phyloP scores from a whole-genome alignment of 805 yeast species.

The Komagataella ulmi region DNA sequence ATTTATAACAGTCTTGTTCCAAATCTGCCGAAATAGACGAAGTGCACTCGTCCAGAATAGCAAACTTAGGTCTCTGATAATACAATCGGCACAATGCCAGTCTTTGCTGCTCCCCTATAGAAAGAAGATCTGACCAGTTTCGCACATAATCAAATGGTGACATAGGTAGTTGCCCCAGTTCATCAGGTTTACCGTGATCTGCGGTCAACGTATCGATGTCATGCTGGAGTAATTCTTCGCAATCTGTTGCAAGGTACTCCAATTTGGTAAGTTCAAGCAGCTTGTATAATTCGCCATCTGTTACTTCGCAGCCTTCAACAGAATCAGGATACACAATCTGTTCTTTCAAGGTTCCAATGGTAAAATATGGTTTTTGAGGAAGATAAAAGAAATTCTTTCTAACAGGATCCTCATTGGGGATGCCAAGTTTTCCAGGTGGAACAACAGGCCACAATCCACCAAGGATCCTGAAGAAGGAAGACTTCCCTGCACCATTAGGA shows the following conservation, averaged over 20 bases:
- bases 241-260: conserved; percentile 39
- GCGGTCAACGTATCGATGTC: not conserved
- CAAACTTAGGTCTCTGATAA: conserved; percentile 85
- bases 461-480: conserved; percentile 77
- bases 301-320: conserved; percentile 34
- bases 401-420: conserved; percentile 33
- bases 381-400: conserved; percentile 68
- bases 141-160: conserved; percentile 52
- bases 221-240: conserved; percentile 8
- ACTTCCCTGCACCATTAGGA: conserved; percentile 94
- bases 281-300: conserved; percentile 35
- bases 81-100: conserved; percentile 88
- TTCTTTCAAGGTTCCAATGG: conserved; percentile 69
- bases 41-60: conserved; percentile 92
- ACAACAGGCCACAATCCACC: conserved; percentile 91
- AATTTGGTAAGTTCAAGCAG: conserved; percentile 46
- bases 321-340: conserved; percentile 85
- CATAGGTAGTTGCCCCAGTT: conserved; percentile 11
- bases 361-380: conserved; percentile 86
- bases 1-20: conserved; percentile 79
- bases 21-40: conserved; percentile 85
- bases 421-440: conserved; percentile 36
- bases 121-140: conserved; percentile 82
- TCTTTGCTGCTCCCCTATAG: conserved; percentile 87
- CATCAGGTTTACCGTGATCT: not conserved